A percentile compares a stretch with the other conserved stretches of the same genome.
Evolutionary conservation across 495 filamentous ascomycete species (phyloP).

Genomic region (Eremomyces bilateralis): DNA sequence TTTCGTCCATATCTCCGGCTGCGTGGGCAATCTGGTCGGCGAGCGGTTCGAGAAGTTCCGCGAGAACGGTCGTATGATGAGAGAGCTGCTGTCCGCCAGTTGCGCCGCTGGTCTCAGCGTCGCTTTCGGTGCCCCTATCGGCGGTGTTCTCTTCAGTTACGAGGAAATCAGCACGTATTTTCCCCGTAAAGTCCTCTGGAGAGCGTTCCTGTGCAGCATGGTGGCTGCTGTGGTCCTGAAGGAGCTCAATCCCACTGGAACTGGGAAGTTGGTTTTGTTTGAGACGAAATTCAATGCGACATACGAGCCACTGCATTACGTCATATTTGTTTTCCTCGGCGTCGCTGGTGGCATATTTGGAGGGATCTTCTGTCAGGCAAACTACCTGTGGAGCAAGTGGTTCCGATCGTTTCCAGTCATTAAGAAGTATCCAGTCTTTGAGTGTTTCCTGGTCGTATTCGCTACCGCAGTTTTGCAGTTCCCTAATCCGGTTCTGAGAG

Average conservation of each 20-base stretch:
- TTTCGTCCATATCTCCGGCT: constrained; percentile 36
- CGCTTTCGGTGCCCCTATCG: constrained; percentile 38
- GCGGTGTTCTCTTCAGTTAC: constrained; percentile 34
- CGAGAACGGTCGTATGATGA: constrained; percentile 29
- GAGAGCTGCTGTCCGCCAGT: constrained; percentile 32
- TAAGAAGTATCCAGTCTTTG: constrained; percentile 30
- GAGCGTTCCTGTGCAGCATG: constrained; percentile 34
- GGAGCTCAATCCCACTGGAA: constrained; percentile 33
- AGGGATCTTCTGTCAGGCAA: constrained; percentile 33
- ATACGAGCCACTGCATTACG: constrained; percentile 30
- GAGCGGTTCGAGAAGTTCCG: constrained; percentile 29
- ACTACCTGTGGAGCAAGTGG: constrained; percentile 31
- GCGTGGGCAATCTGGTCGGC: constrained; percentile 32
- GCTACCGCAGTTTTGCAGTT: constrained; percentile 31
- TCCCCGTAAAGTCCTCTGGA: constrained; percentile 32
- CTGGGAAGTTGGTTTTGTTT: constrained; percentile 35
- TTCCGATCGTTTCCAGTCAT: constrained; percentile 30
- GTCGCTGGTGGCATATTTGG: constrained; percentile 33
- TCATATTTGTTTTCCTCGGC: constrained; percentile 32
- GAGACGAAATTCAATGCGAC: constrained; percentile 33
- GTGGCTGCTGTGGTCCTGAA: constrained; percentile 31
- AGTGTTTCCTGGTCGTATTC: constrained; percentile 29
- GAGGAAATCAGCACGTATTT: constrained; percentile 32
- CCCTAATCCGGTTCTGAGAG: constrained; percentile 28
- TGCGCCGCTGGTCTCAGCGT: constrained; percentile 33